phyloP scores from a whole-genome alignment of 2,329 filamentous ascomycete genomes.

The Aspergillus fumigatus region DNA sequence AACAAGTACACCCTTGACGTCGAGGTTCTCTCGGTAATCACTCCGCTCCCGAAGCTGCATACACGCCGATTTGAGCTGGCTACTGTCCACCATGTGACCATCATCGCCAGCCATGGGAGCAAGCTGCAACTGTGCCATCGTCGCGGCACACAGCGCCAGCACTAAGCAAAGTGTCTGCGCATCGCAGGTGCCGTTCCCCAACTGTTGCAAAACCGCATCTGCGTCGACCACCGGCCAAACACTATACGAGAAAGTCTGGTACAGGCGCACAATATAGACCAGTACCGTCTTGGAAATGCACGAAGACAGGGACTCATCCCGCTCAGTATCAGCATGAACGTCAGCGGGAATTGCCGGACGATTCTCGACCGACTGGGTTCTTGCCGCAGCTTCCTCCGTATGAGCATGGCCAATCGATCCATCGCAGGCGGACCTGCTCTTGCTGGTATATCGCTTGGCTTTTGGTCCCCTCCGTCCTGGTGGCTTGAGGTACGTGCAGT shows the following conservation, averaged over 20 bases:
- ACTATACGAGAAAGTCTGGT: constrained; percentile 22
- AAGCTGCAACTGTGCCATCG: constrained; percentile 28
- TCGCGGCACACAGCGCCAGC: constrained; percentile 26
- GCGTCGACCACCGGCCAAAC: constrained; percentile 28
- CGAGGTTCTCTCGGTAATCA: constrained; percentile 13
- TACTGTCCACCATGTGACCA: constrained; percentile 12
- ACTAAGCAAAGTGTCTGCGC: constrained; percentile 15
- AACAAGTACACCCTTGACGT: constrained; percentile 18
- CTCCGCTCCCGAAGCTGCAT: constrained; percentile 18
- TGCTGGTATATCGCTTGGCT: constrained; percentile 7
- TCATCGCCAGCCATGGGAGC: constrained; percentile 10
- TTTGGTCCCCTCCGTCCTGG: constrained; percentile 26
- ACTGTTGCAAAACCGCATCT: constrained; percentile 12
- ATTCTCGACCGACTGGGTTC: not conserved
- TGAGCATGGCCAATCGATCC: not conserved
- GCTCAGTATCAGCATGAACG: not conserved
- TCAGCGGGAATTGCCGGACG: not conserved
- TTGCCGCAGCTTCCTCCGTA: not conserved
- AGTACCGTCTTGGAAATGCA: constrained; percentile 12
- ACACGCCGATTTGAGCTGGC: constrained; percentile 17
- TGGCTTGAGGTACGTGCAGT: constrained; percentile 25
- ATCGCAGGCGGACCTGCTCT: not conserved
- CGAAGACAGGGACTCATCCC: not conserved
- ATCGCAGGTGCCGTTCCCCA: constrained; percentile 5
- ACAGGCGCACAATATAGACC: constrained; percentile 15